These are phyloP conservation scores for Fusarium mangiferae DNA, from an alignment of 2,329 filamentous ascomycete genomes.

Conservation along the genomic window DNA sequence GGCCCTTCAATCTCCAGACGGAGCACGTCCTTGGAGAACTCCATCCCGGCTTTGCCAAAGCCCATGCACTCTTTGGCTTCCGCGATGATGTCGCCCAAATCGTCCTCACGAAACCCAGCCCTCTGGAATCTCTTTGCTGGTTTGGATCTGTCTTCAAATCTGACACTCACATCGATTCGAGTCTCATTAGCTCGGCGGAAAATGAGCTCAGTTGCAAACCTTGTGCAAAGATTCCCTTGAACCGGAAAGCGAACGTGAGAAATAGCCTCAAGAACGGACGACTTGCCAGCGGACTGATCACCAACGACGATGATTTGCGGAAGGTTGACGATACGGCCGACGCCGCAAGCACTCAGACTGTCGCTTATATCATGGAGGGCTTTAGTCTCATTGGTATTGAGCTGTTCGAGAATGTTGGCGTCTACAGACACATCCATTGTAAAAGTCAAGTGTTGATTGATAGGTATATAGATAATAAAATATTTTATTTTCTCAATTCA, in stretches of 20 bases:
- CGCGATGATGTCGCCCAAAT: conserved; percentile 61
- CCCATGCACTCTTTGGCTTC: conserved; percentile 63
- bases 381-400: conserved; percentile 57
- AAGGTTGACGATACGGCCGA: conserved; percentile 58
- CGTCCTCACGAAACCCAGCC: conserved; percentile 49
- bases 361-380: conserved; percentile 65
- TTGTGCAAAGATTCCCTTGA: conserved; percentile 66
- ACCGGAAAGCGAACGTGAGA: conserved; percentile 68
- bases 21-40: conserved; percentile 59
- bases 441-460: background rate
- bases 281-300: conserved; percentile 70
- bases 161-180: conserved; percentile 57
- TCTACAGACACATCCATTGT: conserved; percentile 27
- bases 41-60: conserved; percentile 42
- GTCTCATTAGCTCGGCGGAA: conserved; percentile 55
- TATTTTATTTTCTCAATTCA: background rate
- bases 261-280: conserved; percentile 72
- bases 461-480: background rate
- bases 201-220: conserved; percentile 70
- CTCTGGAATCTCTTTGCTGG: conserved; percentile 44
- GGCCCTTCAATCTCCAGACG: conserved; percentile 59
- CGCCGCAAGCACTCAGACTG: conserved; percentile 60
- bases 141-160: conserved; percentile 43
- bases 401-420: conserved; percentile 36
- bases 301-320: conserved; percentile 69